Conservation (phyloP, 2,329 filamentous ascomycete genomes). For the Colletotrichum shisoi region DNA sequence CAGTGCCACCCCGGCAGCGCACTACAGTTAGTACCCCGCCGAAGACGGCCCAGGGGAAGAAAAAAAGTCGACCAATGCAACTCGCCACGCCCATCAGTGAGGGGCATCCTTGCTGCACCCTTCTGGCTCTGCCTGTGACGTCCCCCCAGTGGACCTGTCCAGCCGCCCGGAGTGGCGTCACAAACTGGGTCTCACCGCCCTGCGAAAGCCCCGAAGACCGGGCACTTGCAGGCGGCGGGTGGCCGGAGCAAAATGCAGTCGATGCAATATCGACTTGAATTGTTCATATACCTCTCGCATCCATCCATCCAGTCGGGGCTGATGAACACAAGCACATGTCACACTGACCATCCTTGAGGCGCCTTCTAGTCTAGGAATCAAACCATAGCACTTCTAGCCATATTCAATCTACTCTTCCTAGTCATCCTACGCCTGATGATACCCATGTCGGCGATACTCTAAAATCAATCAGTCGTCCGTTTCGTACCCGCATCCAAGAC, state of each 20-base stretch:
- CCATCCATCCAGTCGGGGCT: conserved; percentile 23
- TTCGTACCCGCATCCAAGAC: not conserved
- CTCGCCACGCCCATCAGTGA: conserved; percentile 24
- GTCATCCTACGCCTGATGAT: not conserved
- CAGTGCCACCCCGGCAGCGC: conserved; percentile 20
- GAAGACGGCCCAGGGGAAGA: conserved; percentile 24
- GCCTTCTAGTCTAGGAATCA: not conserved
- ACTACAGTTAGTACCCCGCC: conserved; percentile 29
- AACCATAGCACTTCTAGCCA: not conserved
- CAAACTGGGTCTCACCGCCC: conserved; percentile 34
- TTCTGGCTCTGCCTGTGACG: conserved; percentile 25
- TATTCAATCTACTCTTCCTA: conserved; percentile 7
- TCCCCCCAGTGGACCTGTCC: conserved; percentile 22
- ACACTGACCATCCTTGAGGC: conserved; percentile 1
- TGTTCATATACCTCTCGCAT: conserved; percentile 6
- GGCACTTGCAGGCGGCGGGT: conserved; percentile 23
- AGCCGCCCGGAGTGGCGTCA: conserved; percentile 25
- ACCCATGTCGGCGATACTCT: conserved; percentile 21
- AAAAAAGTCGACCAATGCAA: conserved; percentile 13
- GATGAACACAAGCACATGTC: conserved; percentile 14
- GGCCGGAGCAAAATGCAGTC: conserved; percentile 15
- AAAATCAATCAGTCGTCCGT: not conserved
- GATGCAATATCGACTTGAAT: conserved; percentile 10
- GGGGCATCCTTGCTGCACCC: conserved; percentile 35
- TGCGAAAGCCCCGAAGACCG: conserved; percentile 15